Percentiles rank a stretch among this genome's conserved stretches.
Conservation (phyloP, 148 eudicot species). For the Amaranthus cruentus region DNA sequence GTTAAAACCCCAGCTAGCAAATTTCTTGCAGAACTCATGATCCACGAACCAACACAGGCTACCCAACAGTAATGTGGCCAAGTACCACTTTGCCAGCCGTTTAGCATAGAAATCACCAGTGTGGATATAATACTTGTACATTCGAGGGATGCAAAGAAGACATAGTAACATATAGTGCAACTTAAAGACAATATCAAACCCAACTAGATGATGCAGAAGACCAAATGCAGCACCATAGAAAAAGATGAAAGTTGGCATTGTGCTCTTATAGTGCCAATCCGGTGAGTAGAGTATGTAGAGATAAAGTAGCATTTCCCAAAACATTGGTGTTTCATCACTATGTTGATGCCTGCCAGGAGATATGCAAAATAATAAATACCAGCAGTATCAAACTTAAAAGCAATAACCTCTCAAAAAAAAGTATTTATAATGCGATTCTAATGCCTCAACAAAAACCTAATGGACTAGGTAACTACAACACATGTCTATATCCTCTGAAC, state of each 20-base stretch:
- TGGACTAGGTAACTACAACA: background rate
- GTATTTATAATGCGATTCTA: background rate
- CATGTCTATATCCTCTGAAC: background rate
- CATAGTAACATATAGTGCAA: conserved; percentile 68
- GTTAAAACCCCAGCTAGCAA: conserved; percentile 59
- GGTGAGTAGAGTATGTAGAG: conserved; percentile 92
- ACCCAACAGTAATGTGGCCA: conserved; percentile 45
- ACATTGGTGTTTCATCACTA: conserved; percentile 95
- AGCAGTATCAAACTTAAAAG: background rate
- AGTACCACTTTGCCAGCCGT: conserved; percentile 64
- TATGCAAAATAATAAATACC: background rate
- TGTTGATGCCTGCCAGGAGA: conserved; percentile 70
- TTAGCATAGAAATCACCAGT: conserved; percentile 59
- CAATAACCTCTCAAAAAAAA: background rate
- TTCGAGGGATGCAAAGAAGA: conserved; percentile 91
- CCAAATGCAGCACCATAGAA: conserved; percentile 80
- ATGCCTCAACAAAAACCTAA: background rate
- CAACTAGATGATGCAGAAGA: conserved; percentile 60
- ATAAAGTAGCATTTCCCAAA: conserved; percentile 95
- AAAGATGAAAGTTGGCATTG: conserved; percentile 87
- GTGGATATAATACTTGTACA: conserved; percentile 89
- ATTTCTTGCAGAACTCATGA: conserved; percentile 53
- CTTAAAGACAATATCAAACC: conserved; percentile 54
- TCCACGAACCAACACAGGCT: conserved; percentile 74
- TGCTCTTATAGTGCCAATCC: conserved; percentile 95